Evolutionary conservation across 2,329 filamentous ascomycete species (phyloP).

Genomic region (Aspergillus novofumigatus): DNA sequence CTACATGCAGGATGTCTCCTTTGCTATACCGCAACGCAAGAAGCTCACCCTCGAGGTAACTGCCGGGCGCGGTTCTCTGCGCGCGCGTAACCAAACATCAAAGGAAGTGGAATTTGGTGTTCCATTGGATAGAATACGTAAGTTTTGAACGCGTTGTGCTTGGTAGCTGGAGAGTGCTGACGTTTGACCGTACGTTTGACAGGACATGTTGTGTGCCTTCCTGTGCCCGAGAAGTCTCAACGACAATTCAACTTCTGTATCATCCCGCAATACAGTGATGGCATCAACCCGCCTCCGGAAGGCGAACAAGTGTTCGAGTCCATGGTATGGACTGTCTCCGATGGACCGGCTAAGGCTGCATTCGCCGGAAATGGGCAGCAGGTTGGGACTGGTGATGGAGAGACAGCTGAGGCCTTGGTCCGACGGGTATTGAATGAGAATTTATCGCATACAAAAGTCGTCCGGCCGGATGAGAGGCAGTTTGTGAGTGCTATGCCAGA

Average conservation of each 20-base stretch:
- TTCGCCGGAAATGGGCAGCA: constrained; percentile 41
- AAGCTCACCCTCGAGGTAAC: constrained; percentile 60
- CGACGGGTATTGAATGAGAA: constrained; percentile 47
- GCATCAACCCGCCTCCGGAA: constrained; percentile 44
- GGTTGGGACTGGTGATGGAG: constrained; percentile 41
- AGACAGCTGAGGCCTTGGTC: constrained; percentile 44
- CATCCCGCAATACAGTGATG: constrained; percentile 50
- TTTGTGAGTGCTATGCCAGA: constrained; percentile 59
- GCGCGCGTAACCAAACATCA: constrained; percentile 48
- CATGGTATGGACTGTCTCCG: constrained; percentile 58
- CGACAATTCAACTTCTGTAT: constrained; percentile 61
- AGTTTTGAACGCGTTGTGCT: constrained; percentile 16
- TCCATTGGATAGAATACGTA: constrained; percentile 47
- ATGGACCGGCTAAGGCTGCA: constrained; percentile 47
- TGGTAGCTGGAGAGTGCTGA: constrained; percentile 1
- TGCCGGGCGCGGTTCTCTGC: constrained; percentile 38
- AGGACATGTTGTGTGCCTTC: constrained; percentile 58
- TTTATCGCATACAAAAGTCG: constrained; percentile 44
- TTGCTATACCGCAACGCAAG: constrained; percentile 60
- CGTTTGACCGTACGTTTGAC: constrained; percentile 7
- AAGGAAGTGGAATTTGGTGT: constrained; percentile 53
- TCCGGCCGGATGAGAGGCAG: constrained; percentile 53
- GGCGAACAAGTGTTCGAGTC: constrained; percentile 46
- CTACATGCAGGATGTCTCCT: constrained; percentile 54
- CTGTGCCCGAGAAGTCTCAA: constrained; percentile 61